Conservation (phyloP, 2,329 filamentous ascomycete species). For the Thermoascus crustaceus region DNA sequence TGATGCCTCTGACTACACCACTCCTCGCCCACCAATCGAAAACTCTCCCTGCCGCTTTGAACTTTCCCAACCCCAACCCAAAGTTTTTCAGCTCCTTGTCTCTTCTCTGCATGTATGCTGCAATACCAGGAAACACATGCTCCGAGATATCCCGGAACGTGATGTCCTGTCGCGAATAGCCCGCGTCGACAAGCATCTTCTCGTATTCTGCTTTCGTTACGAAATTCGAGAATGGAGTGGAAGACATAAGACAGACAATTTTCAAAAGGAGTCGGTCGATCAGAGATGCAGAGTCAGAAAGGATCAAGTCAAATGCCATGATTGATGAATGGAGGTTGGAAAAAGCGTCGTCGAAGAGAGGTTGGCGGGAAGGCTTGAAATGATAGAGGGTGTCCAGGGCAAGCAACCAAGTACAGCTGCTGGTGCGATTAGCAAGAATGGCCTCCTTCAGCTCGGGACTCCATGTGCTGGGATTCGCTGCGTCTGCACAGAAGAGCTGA, state of each 20-base stretch:
- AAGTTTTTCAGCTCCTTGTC: slow-evolving; percentile 25
- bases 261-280: slow-evolving; percentile 30
- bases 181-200: slow-evolving; percentile 38
- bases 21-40: slow-evolving; percentile 38
- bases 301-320: slow-evolving; percentile 50
- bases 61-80: slow-evolving; percentile 32
- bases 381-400: slow-evolving; percentile 52
- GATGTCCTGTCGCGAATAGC: slow-evolving; percentile 39
- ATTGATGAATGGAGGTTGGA: slow-evolving; percentile 39
- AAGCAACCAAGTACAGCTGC: slow-evolving; percentile 42
- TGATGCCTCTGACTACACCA: slow-evolving; percentile 30
- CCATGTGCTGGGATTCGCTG: slow-evolving; percentile 42
- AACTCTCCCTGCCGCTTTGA: slow-evolving; percentile 23
- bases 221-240: slow-evolving; percentile 44
- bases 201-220: slow-evolving; percentile 40
- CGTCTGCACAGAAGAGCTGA: slow-evolving; percentile 43
- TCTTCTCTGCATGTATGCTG: slow-evolving; percentile 35
- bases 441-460: slow-evolving; percentile 15
- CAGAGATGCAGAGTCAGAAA: slow-evolving; percentile 16
- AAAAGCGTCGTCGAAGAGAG: slow-evolving; percentile 38
- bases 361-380: slow-evolving; percentile 45
- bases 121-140: slow-evolving; percentile 46
- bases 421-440: slow-evolving; percentile 4
- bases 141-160: slow-evolving; percentile 45
- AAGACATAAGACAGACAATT: slow-evolving; percentile 40